A percentile compares a stretch with the other conserved stretches of the same genome.
These are phyloP conservation scores for Salix arbutifolia DNA, from an alignment of 345 rosid genomes.

Conservation along the genomic window DNA sequence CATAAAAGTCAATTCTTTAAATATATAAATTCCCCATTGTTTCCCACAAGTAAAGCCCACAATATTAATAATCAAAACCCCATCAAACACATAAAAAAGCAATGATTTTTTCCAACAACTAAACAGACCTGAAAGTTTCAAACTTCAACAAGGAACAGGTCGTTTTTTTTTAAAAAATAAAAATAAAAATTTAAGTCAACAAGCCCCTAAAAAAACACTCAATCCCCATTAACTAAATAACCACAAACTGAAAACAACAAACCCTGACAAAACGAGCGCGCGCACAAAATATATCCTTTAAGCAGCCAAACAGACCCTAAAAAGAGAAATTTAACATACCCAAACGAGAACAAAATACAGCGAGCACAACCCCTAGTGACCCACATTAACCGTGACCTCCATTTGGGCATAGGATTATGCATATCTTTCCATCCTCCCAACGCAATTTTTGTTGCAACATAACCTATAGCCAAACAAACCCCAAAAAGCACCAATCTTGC, in stretches of 20 bases:
- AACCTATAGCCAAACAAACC: constrained; percentile 56
- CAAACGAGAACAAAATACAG: constrained; percentile 81
- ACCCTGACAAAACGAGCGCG: neutral
- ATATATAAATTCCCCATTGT: neutral
- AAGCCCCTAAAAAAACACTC: neutral
- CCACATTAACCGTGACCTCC: constrained; percentile 91
- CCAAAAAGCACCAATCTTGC: constrained; percentile 64
- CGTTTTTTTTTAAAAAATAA: neutral
- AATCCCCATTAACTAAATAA: neutral
- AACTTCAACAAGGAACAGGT: neutral
- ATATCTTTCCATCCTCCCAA: constrained; percentile 79
- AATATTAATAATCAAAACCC: neutral
- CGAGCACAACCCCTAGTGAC: constrained; percentile 72
- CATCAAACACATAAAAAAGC: neutral
- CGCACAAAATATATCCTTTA: neutral
- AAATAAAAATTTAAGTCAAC: neutral
- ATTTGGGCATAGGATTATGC: constrained; percentile 79
- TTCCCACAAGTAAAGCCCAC: neutral
- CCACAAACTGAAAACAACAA: neutral
- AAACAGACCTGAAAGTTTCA: neutral
- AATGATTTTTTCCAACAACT: neutral
- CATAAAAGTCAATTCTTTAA: neutral
- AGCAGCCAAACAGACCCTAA: neutral
- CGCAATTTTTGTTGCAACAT: constrained; percentile 66
- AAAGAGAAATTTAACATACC: constrained; percentile 37